Conservation (phyloP, 2,329 filamentous ascomycete species). For the Alternaria consortialis region DNA sequence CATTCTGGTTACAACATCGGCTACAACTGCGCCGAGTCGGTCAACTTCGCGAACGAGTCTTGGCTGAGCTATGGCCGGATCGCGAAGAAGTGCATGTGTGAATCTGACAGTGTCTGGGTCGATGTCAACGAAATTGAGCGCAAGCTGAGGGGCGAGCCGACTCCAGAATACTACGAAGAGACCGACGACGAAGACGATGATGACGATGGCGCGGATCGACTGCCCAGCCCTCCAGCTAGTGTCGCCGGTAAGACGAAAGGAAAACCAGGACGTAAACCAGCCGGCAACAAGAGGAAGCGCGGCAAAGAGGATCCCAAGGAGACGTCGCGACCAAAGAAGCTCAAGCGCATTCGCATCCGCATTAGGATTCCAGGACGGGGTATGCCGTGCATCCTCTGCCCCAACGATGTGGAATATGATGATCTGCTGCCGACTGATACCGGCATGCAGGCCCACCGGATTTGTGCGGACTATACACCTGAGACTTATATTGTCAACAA, state of each 20-base stretch:
- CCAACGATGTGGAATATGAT: conserved; percentile 84
- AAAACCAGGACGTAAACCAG: conserved; percentile 76
- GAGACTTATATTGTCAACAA: conserved; percentile 85
- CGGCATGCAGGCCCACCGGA: conserved; percentile 83
- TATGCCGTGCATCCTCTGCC: conserved; percentile 89
- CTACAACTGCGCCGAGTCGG: conserved; percentile 98
- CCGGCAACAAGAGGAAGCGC: conserved; percentile 63
- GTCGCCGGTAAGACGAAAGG: conserved; percentile 75
- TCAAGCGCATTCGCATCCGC: conserved; percentile 77
- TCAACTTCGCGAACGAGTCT: conserved; percentile 95
- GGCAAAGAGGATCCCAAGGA: conserved; percentile 53
- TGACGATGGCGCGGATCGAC: conserved; percentile 65
- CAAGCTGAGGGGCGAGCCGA: conserved; percentile 84
- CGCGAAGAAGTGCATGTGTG: conserved; percentile 96
- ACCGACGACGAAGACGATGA: conserved; percentile 74
- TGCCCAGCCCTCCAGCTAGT: conserved; percentile 81
- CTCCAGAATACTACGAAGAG: conserved; percentile 82
- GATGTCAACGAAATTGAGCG: conserved; percentile 96
- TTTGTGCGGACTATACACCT: conserved; percentile 89
- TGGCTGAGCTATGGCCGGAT: conserved; percentile 96
- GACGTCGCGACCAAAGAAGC: conserved; percentile 69
- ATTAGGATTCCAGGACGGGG: conserved; percentile 75
- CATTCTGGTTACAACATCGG: conserved; percentile 98
- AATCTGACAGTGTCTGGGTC: conserved; percentile 98
- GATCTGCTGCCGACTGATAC: conserved; percentile 88